A percentile compares a stretch with the other conserved stretches of the same genome.
Evolutionary conservation across 257 asterid species (phyloP).

Genomic region (Capsicum pubescens): DNA sequence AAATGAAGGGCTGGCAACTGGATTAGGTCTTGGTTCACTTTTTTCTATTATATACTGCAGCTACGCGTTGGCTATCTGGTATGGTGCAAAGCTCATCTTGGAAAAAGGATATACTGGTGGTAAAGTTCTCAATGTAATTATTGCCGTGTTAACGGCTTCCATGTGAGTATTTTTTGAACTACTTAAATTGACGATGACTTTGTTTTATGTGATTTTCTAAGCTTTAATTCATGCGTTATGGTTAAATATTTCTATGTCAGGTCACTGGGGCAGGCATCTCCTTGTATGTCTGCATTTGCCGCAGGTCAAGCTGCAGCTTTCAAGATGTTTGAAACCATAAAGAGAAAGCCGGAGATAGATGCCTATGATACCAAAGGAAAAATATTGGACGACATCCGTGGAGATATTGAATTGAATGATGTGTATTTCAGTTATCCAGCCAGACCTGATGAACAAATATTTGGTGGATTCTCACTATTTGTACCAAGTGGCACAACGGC

Average conservation of each 20-base stretch:
- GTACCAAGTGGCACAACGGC: conserved; percentile 76
- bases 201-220: neutral
- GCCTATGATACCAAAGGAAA: conserved; percentile 67
- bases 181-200: neutral
- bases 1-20: conserved; percentile 69
- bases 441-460: conserved; percentile 72
- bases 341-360: conserved; percentile 73
- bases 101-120: conserved; percentile 70
- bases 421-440: conserved; percentile 77
- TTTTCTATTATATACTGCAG: conserved; percentile 70
- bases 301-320: conserved; percentile 84
- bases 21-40: conserved; percentile 73
- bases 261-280: conserved; percentile 85
- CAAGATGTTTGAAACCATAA: conserved; percentile 82
- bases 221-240: conserved; percentile 23
- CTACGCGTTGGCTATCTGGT: conserved; percentile 88
- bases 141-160: conserved; percentile 71
- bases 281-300: conserved; percentile 80
- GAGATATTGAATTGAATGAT: conserved; percentile 67
- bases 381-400: conserved; percentile 59
- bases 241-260: conserved; percentile 44
- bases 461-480: conserved; percentile 64
- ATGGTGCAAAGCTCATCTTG: conserved; percentile 63
- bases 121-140: conserved; percentile 58
- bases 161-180: conserved; percentile 54